Evolutionary conservation across 805 yeast species (phyloP), one percentile per base, ranked within the genome.

Genomic region (Sugiyamaella boreocaroliniensis): DNA sequence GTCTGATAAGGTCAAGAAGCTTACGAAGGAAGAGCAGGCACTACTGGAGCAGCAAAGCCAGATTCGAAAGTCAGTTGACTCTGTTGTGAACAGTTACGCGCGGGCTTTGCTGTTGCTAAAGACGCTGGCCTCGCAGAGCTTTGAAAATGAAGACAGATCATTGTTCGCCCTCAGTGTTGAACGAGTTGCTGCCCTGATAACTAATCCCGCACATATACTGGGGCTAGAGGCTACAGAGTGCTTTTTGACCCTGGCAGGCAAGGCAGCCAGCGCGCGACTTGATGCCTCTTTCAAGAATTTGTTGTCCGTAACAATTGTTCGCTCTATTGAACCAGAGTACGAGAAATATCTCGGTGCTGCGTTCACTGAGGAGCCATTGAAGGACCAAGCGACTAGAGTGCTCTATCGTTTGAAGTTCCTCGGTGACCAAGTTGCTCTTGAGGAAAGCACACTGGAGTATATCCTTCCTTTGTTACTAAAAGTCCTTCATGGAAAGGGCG

Each of bases 11-110:
- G 49, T 53, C 44, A 82, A 77, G 68, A 86, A 85, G 62, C 71
- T 83, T 42, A 76, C 95, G 2, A 84, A 81, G 58, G 97, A 90
- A 63, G 96, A 93, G 55, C 86, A 81, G 56, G 80, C 77, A 45
- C 92, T 88, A 62, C 59, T 89, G 18, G 71, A 67, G 0, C 76
- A 78, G 56, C 98, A 93, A 65, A 64, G 78, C 0, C 64, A 55
- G 2, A 76, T 85, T 20, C 77, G 97, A 56, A 45, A 52, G 0
- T 64, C 71, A 1, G 75, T 89, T 4, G 67, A 70, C 8, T 41
- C 47, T 0, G 62, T 71, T 4, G 75, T 74, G 44, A 60, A 62
- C 18, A 64, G 67, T 15, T 65, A 81, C 11, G 63, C 65, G 16
- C 77, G 85, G 45, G 79, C 83, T 9, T 67, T 85, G 48, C 68